phyloP scores from a whole-genome alignment of 1,139 yeast species.

The Suhomyces chickasaworum region DNA sequence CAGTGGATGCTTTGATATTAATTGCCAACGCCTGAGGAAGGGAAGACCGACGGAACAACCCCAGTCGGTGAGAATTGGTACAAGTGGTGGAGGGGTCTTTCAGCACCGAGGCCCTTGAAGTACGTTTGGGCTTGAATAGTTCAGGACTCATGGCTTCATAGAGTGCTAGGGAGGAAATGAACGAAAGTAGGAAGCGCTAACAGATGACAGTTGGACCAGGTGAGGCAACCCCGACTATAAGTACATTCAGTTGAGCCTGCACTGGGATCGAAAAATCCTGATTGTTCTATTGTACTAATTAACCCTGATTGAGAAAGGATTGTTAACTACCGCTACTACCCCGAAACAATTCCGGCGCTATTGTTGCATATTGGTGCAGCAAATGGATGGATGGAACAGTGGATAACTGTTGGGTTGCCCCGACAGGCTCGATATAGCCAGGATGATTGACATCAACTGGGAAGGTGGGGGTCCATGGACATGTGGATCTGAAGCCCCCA shows the following conservation, averaged over 20 bases:
- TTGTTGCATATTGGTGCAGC: conserved; percentile 5
- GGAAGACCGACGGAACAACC: conserved; percentile 6
- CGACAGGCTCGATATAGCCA: too few species aligned
- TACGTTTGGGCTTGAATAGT: conserved; percentile 1
- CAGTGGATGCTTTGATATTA: conserved; percentile 11
- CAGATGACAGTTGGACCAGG: neutral
- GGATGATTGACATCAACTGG: too few species aligned
- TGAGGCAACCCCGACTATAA: conserved; percentile 3
- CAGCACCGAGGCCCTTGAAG: conserved; percentile 6
- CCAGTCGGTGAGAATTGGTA: neutral
- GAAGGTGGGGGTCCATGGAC: too few species aligned
- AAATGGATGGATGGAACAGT: neutral
- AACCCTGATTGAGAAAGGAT: conserved; percentile 12
- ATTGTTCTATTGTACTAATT: conserved; percentile 9
- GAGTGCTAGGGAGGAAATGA: conserved; percentile 1
- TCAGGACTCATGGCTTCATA: conserved; percentile 5
- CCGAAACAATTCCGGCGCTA: conserved; percentile 6
- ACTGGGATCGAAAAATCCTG: conserved; percentile 3
- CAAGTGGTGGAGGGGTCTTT: neutral
- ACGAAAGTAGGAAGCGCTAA: neutral
- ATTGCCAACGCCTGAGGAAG: conserved; percentile 10
- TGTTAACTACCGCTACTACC: neutral
- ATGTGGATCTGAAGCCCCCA: neutral
- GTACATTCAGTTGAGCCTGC: conserved; percentile 1
- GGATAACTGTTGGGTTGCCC: conserved; percentile 1